Evolutionary conservation across 164 flowering plant genomes (phyloP).

Genomic region (Macadamia tetraphylla): DNA sequence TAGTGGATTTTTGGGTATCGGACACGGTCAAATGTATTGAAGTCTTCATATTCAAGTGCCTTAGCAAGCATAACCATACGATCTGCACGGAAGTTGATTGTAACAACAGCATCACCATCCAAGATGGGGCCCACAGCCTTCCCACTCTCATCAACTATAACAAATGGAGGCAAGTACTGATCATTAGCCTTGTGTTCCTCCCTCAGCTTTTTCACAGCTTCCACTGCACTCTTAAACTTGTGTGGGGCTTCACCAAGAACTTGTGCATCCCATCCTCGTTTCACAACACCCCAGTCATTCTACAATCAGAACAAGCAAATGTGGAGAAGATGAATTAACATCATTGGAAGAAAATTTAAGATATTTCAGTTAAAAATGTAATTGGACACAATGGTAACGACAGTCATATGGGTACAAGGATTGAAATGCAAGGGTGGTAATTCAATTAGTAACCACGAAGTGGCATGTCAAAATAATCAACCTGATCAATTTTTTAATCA

Average conservation of each 20-base stretch:
- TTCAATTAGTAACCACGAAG: background rate
- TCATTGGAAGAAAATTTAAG: background rate
- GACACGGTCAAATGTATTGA: slow-evolving; percentile 87
- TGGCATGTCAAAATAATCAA: background rate
- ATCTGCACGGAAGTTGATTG: slow-evolving; percentile 91
- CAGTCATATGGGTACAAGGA: background rate
- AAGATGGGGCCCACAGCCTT: slow-evolving; percentile 85
- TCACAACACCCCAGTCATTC: slow-evolving; percentile 95
- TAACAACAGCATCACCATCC: slow-evolving; percentile 98
- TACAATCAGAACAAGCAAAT: slow-evolving; percentile 18
- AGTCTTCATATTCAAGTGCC: slow-evolving; percentile 82
- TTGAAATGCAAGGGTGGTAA: background rate
- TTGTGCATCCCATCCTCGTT: slow-evolving; percentile 98
- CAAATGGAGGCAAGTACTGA: slow-evolving; percentile 92
- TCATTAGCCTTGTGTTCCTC: slow-evolving; percentile 51
- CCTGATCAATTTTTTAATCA: background rate
- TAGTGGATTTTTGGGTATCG: slow-evolving; percentile 85
- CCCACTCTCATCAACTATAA: slow-evolving; percentile 78
- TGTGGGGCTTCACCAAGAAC: slow-evolving; percentile 98
- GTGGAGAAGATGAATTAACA: background rate
- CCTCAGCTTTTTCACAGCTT: slow-evolving; percentile 81
- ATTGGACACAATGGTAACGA: background rate
- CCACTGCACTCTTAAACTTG: slow-evolving; percentile 72
- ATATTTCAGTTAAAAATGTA: no score
- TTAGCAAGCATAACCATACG: slow-evolving; percentile 96